Evolutionary conservation across 805 yeast genomes (phyloP), one percentile per base, ranked within the genome.

Genomic region (Myxozyma neotropica): DNA sequence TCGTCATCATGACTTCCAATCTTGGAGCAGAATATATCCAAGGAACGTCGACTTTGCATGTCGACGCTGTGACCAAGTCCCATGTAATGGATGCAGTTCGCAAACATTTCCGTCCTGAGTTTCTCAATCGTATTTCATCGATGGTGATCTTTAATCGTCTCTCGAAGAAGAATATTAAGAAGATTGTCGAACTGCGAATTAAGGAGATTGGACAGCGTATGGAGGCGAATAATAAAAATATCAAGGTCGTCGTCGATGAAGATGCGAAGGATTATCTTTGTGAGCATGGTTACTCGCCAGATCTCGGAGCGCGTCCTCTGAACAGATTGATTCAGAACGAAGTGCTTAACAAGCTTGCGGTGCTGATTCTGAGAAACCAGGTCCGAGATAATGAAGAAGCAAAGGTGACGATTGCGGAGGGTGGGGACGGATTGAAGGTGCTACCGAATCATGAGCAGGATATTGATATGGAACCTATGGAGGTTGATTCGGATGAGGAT

Each of bases 301-400:
- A 93, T 73, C 79, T 94, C 74, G 99, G 99, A 77, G 99, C 99
- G 5, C 83, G 99, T 73, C 99, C 99, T 59, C 82, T 94, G 77
- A 77, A 78, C 69, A 84, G 98, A 70, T 81, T 94, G 69, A 93
- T 94, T 67, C 97, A 94, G 75, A 82, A 81, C 63, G 94, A 91
- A 73, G 81, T 94, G 19, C 83, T 94, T 73, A 94, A 94, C 77
- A 85, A 81, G 70, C 78, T 94, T 75, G 99, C 99, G 0, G 81
- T 94, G n/a, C 81, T 89, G 75, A 82, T 94, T 52, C 81, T 94
- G 68, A 86, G 85, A 72, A 95, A 95, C 12, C 96, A 92, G 73
- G 83, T 94, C 60, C 80, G 78, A 70, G 97, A 94, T 71, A 90
- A 91, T 74, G 99, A 94, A 73, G 79, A 81, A 1, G 97, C 89